Conservation (phyloP, 257 asterid genomes). For the Lycium barbarum region DNA sequence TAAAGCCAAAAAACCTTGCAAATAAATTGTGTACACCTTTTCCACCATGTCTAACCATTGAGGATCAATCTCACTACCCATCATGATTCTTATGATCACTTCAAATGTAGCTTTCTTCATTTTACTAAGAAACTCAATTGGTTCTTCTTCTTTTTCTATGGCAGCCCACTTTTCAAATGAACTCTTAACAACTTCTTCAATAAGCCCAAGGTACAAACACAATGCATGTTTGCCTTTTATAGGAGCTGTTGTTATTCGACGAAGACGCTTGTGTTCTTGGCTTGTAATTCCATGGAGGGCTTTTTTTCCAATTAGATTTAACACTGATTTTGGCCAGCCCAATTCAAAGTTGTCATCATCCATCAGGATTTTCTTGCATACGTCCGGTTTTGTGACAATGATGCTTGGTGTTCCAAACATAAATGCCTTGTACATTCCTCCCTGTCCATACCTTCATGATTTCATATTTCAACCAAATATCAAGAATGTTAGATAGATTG, state of each 20-base stretch:
- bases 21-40: slow-evolving; percentile 12
- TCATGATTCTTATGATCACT: slow-evolving; percentile 27
- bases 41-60: slow-evolving; percentile 18
- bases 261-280: slow-evolving; percentile 31
- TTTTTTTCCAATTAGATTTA: slow-evolving; percentile 27
- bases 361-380: slow-evolving; percentile 32
- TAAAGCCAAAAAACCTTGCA: slow-evolving; percentile 24
- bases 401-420: slow-evolving; percentile 35
- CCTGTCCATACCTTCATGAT: slow-evolving; percentile 28
- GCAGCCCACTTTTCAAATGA: slow-evolving; percentile 23
- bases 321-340: slow-evolving; percentile 32
- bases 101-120: slow-evolving; percentile 30
- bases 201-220: slow-evolving; percentile 8
- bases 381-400: slow-evolving; percentile 28
- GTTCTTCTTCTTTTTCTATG: not conserved
- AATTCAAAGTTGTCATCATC: slow-evolving; percentile 33
- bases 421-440: slow-evolving; percentile 28
- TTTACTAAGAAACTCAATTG: slow-evolving; percentile 37
- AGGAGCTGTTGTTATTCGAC: slow-evolving; percentile 30
- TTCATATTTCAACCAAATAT: not conserved
- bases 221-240: slow-evolving; percentile 28
- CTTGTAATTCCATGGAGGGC: slow-evolving; percentile 32
- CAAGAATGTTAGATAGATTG: not conserved
- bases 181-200: slow-evolving; percentile 21
- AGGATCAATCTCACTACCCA: slow-evolving; percentile 29